Evolutionary conservation across 768 basidiomycete genomes (phyloP).

Genomic region (Xerocomellus chrysenteron): DNA sequence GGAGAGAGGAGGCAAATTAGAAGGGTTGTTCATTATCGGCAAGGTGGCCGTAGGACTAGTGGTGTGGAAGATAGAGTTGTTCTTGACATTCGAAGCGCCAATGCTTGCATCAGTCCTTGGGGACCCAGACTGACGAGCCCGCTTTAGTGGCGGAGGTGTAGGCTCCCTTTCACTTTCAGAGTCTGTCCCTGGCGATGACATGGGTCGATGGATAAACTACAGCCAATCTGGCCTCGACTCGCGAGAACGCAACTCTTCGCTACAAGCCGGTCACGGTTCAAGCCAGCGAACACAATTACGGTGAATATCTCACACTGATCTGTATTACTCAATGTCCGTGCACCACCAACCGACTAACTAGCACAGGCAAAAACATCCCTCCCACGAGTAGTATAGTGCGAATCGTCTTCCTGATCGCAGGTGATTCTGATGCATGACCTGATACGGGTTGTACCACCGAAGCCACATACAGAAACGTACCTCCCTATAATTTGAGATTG

Average conservation of each 20-base stretch:
- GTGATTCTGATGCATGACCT: constrained; percentile 37
- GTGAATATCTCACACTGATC: not conserved
- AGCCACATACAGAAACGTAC: constrained; percentile 93
- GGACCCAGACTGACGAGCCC: constrained; percentile 36
- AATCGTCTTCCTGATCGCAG: constrained; percentile 39
- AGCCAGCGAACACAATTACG: not conserved
- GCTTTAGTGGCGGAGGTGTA: constrained; percentile 37
- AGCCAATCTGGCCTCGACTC: not conserved
- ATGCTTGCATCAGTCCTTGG: constrained; percentile 19
- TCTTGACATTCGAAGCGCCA: constrained; percentile 25
- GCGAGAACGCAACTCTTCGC: not conserved
- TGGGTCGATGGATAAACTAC: constrained; percentile 15
- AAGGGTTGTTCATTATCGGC: constrained; percentile 26
- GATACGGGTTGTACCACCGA: constrained; percentile 83
- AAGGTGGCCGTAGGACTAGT: constrained; percentile 10
- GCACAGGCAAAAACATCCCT: constrained; percentile 73
- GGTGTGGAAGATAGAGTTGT: constrained; percentile 7
- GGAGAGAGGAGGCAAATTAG: constrained; percentile 59
- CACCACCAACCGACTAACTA: constrained; percentile 57
- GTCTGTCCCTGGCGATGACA: constrained; percentile 30
- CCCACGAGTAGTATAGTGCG: constrained; percentile 54
- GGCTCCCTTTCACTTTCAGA: constrained; percentile 28
- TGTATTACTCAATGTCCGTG: constrained; percentile 47
- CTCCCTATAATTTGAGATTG: constrained; percentile 53
- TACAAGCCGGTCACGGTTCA: not conserved